Evolutionary conservation across 2,329 filamentous ascomycete species (phyloP).

Genomic region (Metarhizium album): DNA sequence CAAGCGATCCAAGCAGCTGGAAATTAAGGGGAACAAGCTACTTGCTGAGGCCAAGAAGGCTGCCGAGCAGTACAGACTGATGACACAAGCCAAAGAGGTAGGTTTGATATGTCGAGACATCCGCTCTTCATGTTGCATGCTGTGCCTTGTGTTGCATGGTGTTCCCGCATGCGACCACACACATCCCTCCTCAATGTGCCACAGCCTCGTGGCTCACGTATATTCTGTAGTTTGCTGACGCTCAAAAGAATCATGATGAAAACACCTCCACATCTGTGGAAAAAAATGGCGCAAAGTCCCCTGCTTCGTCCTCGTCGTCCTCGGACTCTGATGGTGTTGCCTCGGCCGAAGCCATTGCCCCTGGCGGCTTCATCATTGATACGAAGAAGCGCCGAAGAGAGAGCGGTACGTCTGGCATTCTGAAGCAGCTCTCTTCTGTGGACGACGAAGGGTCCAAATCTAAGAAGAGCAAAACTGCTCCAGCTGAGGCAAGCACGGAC

Average conservation of each 20-base stretch:
- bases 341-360: constrained; percentile 11
- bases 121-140: not conserved
- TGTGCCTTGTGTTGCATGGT: not conserved
- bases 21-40: constrained; percentile 29
- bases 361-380: constrained; percentile 17
- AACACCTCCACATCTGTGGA: constrained; percentile 10
- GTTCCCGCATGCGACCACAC: not conserved
- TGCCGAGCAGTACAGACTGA: constrained; percentile 16
- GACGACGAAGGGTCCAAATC: not conserved
- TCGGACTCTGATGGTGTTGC: constrained; percentile 15
- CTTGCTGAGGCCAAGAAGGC: constrained; percentile 28
- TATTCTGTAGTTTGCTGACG: constrained; percentile 11
- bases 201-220: constrained; percentile 1
- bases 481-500: constrained; percentile 1
- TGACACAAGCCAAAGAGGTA: constrained; percentile 12
- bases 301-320: constrained; percentile 9
- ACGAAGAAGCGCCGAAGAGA: constrained; percentile 21
- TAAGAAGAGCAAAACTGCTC: constrained; percentile 1
- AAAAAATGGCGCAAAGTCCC: constrained; percentile 10
- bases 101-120: not conserved
- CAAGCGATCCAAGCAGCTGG: constrained; percentile 26
- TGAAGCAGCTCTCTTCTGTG: constrained; percentile 11
- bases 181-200: not conserved
- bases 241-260: constrained; percentile 10
- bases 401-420: constrained; percentile 18